Base-by-base conservation (phyloP, 352 stramenopile species). In the Phytophthora pisi region DNA sequence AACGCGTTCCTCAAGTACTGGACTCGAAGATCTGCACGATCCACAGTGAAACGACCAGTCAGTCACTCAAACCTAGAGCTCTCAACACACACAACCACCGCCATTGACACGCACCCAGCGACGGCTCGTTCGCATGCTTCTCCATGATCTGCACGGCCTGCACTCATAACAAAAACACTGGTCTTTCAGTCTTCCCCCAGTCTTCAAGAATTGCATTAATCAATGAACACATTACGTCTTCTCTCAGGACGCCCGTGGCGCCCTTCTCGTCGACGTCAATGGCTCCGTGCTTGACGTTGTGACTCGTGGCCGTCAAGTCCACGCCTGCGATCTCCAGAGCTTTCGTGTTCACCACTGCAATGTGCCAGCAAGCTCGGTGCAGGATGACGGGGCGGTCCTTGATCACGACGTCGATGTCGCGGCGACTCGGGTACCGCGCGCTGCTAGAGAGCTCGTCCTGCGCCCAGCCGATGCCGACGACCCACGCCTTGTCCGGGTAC, bases 341-440 rank as follows among this genome's bases (percentile, higher is more conserved):
- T 58, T 88, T 91, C 11, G 88, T 93, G 61, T 96, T 97, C 38
- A 86, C 89, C 1, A 90, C 88, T 30, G 83, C 83, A 63, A 96
- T 95, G 61, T 97, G 91, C 88, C 88, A 97, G 54, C 91, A 97
- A 2, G 78, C 84, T n/a, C 91, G 88, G 66, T 96, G 92, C 15
- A 97, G 74, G 46, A 97, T 64, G 34, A 96, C 83, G 0, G 89
- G 89, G 0, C 84, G 84, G 50, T 78, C 73, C 5, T 62, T 69
- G 16, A 95, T 74, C 54, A 94, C 86, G 0, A 72, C 77, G 65
- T 97, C 91, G 11, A 97, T 79, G 50, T 96, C 87, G 30, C 84
- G 53, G 16, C 88, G 81, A n/a, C 75, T 80, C 3, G 90, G 90
- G 50, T 93, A 95, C 18, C 80, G 69, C 11, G 80, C 84, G 0